A percentile compares a stretch with the other conserved stretches of the same genome.
phyloP scores from a whole-genome alignment of 371 early-diverging fungal species.

The Nosema muscidifuracis region DNA sequence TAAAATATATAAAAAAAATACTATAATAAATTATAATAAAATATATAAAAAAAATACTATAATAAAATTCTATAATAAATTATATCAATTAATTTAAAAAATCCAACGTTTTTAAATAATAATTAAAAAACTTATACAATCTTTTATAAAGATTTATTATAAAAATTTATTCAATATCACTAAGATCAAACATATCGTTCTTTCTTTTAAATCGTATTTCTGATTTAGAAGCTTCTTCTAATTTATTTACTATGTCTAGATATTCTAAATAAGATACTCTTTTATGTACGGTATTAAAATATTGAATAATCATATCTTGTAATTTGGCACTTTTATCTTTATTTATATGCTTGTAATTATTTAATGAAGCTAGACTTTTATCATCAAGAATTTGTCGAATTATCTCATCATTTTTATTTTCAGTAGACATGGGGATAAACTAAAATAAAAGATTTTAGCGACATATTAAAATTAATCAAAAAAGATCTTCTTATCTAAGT shows the following conservation, averaged over 20 bases:
- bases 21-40: too few relatives aligned
- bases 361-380: slow-evolving; percentile 4
- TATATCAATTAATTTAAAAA: too few relatives aligned
- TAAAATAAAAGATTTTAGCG: too few relatives aligned
- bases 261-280: slow-evolving; percentile 28
- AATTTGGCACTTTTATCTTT: slow-evolving; percentile 26
- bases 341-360: slow-evolving; percentile 32
- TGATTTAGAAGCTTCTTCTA: slow-evolving; percentile 19
- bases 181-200: slow-evolving; percentile 25
- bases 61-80: too few relatives aligned
- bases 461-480: too few relatives aligned
- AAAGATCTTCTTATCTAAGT: too few relatives aligned
- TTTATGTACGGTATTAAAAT: slow-evolving; percentile 15
- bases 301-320: slow-evolving; percentile 25
- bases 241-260: slow-evolving; percentile 21
- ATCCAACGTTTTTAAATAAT: too few relatives aligned
- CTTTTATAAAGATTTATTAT: too few relatives aligned
- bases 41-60: too few relatives aligned
- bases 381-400: slow-evolving; percentile 36
- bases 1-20: too few relatives aligned
- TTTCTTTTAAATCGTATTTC: slow-evolving; percentile 22
- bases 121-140: too few relatives aligned
- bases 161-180: slow-evolving; percentile 22
- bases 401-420: slow-evolving; percentile 28
- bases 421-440: not conserved